Evolutionary conservation across 2,329 filamentous ascomycete genomes (phyloP).

Genomic region (Emergomyces pasteurianus): DNA sequence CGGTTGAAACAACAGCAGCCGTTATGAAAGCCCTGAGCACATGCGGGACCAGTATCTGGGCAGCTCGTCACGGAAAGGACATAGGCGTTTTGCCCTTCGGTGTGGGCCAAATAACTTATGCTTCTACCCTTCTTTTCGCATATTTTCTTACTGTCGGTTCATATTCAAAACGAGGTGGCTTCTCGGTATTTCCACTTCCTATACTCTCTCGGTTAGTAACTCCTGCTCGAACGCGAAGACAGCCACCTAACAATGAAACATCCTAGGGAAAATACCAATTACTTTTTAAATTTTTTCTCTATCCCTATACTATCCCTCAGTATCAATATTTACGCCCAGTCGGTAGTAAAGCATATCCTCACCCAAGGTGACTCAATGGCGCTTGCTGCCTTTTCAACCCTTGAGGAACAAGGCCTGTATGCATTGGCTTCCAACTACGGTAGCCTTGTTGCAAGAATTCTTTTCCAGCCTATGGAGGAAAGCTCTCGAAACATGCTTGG

Average conservation of each 20-base stretch:
- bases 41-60: constrained; percentile 57
- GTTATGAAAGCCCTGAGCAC: constrained; percentile 64
- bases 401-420: constrained; percentile 79
- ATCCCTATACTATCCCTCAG: constrained; percentile 58
- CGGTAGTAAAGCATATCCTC: constrained; percentile 78
- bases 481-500: constrained; percentile 84
- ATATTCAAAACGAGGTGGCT: constrained; percentile 46
- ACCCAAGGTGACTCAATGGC: constrained; percentile 91
- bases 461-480: constrained; percentile 94
- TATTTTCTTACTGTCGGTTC: constrained; percentile 54
- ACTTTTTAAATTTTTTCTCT: constrained; percentile 53
- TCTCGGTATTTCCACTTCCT: constrained; percentile 51
- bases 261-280: constrained; percentile 26
- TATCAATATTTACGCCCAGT: constrained; percentile 76
- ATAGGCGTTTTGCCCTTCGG: constrained; percentile 81
- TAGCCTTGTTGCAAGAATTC: constrained; percentile 69
- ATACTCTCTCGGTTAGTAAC: constrained; percentile 33
- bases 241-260: constrained; percentile 9
- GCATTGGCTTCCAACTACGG: constrained; percentile 92
- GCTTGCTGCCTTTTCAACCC: constrained; percentile 62
- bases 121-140: constrained; percentile 52
- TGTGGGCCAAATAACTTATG: constrained; percentile 70
- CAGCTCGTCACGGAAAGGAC: constrained; percentile 39
- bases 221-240: not conserved
- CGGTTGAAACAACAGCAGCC: constrained; percentile 73